A percentile compares a stretch with the other conserved stretches of the same genome.
Evolutionary conservation across 2,329 filamentous ascomycete genomes (phyloP).

Genomic region (Pestalotiopsis sp.): DNA sequence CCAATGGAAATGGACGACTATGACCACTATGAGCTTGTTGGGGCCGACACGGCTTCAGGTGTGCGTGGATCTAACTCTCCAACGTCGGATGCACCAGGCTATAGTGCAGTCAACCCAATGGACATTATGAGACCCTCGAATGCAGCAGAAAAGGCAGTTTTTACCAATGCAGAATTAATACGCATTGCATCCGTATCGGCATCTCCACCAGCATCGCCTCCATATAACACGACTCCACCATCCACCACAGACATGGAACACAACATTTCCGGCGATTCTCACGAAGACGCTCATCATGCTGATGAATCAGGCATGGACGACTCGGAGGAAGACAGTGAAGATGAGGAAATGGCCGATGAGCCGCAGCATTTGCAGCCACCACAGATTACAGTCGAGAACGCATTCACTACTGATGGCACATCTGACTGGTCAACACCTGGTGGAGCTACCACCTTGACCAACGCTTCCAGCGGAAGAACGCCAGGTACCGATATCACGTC

Average conservation of each 20-base stretch:
- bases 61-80: slow-evolving; percentile 32
- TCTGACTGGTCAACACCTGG: slow-evolving; percentile 14
- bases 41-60: slow-evolving; percentile 23
- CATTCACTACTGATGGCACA: slow-evolving; percentile 5
- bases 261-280: neutral
- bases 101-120: slow-evolving; percentile 31
- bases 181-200: slow-evolving; percentile 24
- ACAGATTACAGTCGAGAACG: neutral
- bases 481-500: slow-evolving; percentile 32
- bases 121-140: slow-evolving; percentile 34
- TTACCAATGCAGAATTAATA: slow-evolving; percentile 30
- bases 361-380: neutral
- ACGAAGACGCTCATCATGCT: slow-evolving; percentile 1
- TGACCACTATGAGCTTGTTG: slow-evolving; percentile 22
- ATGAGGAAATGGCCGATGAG: neutral
- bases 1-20: slow-evolving; percentile 28
- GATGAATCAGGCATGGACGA: slow-evolving; percentile 1
- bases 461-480: slow-evolving; percentile 32
- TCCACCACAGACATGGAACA: slow-evolving; percentile 20
- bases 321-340: neutral
- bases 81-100: slow-evolving; percentile 27
- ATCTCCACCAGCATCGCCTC: slow-evolving; percentile 30
- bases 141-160: slow-evolving; percentile 33
- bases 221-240: slow-evolving; percentile 24
- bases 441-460: slow-evolving; percentile 12